Evolutionary conservation across 108 stramenopile species (phyloP).

Genomic region (Phaeodactylum tricornutum): DNA sequence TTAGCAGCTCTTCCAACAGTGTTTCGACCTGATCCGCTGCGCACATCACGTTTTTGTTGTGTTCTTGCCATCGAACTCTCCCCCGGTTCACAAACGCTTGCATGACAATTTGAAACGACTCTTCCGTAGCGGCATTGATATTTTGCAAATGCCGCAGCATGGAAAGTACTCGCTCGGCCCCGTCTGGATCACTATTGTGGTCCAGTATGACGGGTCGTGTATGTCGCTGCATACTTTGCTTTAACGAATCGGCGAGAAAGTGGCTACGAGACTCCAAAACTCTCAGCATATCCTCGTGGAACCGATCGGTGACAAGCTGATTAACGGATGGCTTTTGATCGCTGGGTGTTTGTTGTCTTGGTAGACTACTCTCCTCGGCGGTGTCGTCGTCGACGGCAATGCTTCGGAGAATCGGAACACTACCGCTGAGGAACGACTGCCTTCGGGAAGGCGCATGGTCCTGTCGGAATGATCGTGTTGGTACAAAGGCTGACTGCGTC

Average conservation of each 20-base stretch:
- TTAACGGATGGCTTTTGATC: too few relatives aligned
- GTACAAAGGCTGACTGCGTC: too few relatives aligned
- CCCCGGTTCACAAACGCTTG: conserved; percentile 23
- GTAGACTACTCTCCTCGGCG: too few relatives aligned
- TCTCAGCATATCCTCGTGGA: conserved; percentile 1
- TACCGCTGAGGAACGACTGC: too few relatives aligned
- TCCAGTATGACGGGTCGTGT: conserved; percentile 14
- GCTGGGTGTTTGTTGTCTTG: too few relatives aligned
- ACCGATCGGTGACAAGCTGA: too few relatives aligned
- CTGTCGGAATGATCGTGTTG: too few relatives aligned
- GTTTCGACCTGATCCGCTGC: conserved; percentile 33
- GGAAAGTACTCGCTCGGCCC: conserved; percentile 21
- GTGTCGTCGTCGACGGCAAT: too few relatives aligned
- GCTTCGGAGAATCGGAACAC: too few relatives aligned
- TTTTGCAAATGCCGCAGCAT: conserved; percentile 32
- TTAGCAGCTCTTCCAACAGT: conserved; percentile 16
- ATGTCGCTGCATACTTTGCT: conserved; percentile 1
- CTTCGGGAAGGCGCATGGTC: too few relatives aligned
- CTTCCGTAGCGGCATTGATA: conserved; percentile 12
- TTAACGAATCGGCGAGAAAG: not conserved
- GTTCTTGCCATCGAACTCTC: conserved; percentile 24
- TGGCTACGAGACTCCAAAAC: not conserved
- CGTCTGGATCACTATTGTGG: conserved; percentile 18
- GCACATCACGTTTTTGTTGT: conserved; percentile 11
- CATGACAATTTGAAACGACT: conserved; percentile 29